Evolutionary conservation across 805 yeast genomes (phyloP), one percentile per base, ranked within the genome.

Genomic region (Yamadazyma sp.): DNA sequence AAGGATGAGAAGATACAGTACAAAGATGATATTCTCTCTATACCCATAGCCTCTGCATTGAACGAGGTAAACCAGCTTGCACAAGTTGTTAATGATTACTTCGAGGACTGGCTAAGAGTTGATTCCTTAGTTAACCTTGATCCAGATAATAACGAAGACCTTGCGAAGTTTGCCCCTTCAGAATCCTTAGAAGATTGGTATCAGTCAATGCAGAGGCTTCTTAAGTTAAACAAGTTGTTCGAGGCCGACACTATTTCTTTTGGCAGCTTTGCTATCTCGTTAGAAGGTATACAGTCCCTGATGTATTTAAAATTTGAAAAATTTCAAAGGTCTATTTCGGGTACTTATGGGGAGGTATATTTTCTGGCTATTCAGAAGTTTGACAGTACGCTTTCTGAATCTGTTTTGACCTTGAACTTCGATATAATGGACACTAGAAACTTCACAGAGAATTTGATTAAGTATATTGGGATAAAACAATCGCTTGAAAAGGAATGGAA

Each of bases 111-210:
- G 95, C 48, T 52, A 2, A 59, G 57, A 14, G 63, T 82, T 18
- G 84, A 80, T 50, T 55, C 70, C 1, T 54, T 84, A 4, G 81
- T 89, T 86, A 80, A 75, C 22, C 40, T 60, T 16, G 46, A 58
- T 42, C 48, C 81, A 7, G 64, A 70, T 10, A 47, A 71, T 0
- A 70, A 66, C 2, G 64, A 63, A 0, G 70, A 78, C 3, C 57
- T 57, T 16, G 42, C 45, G 2, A 36, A 46, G 7, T 50, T 77
- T 2, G 38, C 54, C 8, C 6, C 40, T 11, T 7, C 15, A 11
- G 21, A 17, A 21, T 15, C 54, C 5, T 16, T 65, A 62, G 1
- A 44, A 3, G 27, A 26, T 37, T 84, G 93, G 91, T 49, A 75
- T 18, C 54, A 57, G 1, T 47, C 70, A 1, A 53, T 80, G 15